phyloP scores from a whole-genome alignment of 1,284 basidiomycete genomes.

The Sanghuangporus sanghuang region DNA sequence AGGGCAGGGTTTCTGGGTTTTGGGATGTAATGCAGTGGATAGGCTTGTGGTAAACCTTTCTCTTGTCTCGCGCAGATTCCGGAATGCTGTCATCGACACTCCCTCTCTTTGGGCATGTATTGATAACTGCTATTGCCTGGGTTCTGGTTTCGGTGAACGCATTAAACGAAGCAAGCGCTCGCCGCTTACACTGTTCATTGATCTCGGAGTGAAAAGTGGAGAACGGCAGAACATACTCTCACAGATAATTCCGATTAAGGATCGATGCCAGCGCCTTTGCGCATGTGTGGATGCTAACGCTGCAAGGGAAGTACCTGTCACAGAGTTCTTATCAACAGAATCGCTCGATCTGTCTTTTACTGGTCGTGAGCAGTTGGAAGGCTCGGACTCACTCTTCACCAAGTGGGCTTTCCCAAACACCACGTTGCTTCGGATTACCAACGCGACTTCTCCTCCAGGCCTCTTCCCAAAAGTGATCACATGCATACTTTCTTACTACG shows the following conservation, averaged over 20 bases:
- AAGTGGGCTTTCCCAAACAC: background rate
- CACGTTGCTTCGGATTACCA: background rate
- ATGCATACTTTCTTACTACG: background rate
- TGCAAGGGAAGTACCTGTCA: background rate
- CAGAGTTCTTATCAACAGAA: no score
- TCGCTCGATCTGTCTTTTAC: background rate
- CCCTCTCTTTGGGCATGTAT: background rate
- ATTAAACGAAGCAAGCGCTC: background rate
- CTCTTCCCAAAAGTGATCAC: background rate
- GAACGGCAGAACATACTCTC: background rate
- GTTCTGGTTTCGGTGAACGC: background rate
- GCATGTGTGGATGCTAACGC: background rate
- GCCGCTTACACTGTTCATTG: background rate
- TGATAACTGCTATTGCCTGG: background rate
- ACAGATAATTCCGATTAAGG: background rate
- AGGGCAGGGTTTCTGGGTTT: no score
- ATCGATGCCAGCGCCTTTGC: background rate
- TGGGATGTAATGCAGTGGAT: background rate
- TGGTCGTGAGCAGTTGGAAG: background rate
- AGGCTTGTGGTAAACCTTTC: background rate
- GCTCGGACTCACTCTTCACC: background rate
- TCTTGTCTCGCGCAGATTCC: background rate
- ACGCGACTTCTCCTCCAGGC: background rate
- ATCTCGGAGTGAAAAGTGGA: no score
- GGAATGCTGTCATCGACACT: background rate